These are phyloP conservation scores for Rhizopogon sp. DNA, from an alignment of 768 basidiomycete genomes.

Conservation along the genomic window DNA sequence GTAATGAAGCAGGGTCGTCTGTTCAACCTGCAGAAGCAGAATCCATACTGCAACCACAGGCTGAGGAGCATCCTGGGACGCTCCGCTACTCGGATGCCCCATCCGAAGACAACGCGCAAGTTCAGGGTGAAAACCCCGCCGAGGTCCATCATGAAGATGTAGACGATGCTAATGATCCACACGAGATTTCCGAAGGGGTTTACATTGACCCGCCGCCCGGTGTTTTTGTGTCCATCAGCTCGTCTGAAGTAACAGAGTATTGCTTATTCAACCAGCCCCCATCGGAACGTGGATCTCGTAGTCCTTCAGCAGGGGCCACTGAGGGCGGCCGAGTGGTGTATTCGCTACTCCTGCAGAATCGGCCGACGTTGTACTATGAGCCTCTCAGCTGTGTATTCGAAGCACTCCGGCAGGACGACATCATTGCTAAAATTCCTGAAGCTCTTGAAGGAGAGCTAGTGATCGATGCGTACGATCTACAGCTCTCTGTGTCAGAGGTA, in stretches of 20 bases:
- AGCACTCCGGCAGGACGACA: slow-evolving; percentile 61
- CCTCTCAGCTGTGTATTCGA: slow-evolving; percentile 67
- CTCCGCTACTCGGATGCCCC: not conserved
- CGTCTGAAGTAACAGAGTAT: slow-evolving; percentile 36
- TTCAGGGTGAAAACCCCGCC: slow-evolving; percentile 16
- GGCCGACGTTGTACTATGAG: slow-evolving; percentile 74
- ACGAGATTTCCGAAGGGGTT: slow-evolving; percentile 60
- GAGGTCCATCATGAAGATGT: not conserved
- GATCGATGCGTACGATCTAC: slow-evolving; percentile 67
- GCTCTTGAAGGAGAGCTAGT: slow-evolving; percentile 57
- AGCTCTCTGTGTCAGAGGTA: slow-evolving; percentile 64
- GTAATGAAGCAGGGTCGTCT: not conserved
- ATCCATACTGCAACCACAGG: not conserved
- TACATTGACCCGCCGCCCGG: slow-evolving; percentile 75
- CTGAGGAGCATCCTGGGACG: not conserved
- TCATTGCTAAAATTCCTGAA: slow-evolving; percentile 40
- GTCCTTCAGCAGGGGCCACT: slow-evolving; percentile 15
- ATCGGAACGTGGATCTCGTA: slow-evolving; percentile 20
- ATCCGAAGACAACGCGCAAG: slow-evolving; percentile 3
- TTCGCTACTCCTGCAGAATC: slow-evolving; percentile 53
- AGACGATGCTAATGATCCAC: slow-evolving; percentile 32
- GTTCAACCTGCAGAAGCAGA: not conserved
- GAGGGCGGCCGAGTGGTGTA: slow-evolving; percentile 15
- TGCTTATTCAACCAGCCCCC: slow-evolving; percentile 55
- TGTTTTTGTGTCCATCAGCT: slow-evolving; percentile 45